These are phyloP conservation scores for Myxozyma neglecta DNA, from an alignment of 805 yeast genomes.

Conservation along the genomic window DNA sequence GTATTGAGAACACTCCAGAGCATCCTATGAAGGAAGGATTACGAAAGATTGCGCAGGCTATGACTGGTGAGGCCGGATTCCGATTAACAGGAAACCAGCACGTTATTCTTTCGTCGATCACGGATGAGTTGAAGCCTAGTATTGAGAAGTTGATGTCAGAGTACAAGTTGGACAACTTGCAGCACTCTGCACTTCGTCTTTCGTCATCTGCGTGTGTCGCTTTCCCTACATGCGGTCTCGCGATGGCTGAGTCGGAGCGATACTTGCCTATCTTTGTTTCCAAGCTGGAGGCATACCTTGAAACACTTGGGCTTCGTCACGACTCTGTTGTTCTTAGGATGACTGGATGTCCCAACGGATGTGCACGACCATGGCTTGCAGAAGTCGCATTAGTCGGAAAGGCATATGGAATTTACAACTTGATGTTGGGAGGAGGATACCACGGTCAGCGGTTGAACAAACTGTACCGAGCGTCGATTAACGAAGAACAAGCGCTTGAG, in stretches of 20 bases:
- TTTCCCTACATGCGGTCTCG: constrained; percentile 97
- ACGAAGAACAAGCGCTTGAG: constrained; percentile 81
- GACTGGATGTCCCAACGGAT: constrained; percentile 99
- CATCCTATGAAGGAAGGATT: constrained; percentile 88
- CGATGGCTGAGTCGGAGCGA: constrained; percentile 98
- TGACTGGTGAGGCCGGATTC: constrained; percentile 77
- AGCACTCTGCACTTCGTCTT: constrained; percentile 78
- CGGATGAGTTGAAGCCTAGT: constrained; percentile 62
- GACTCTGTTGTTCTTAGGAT: constrained; percentile 95
- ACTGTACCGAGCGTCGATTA: constrained; percentile 80
- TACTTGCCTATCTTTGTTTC: constrained; percentile 78
- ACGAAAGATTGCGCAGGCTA: constrained; percentile 68
- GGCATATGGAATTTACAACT: constrained; percentile 88
- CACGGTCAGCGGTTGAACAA: constrained; percentile 91
- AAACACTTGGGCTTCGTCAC: constrained; percentile 89
- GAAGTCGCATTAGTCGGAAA: constrained; percentile 95
- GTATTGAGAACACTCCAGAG: constrained; percentile 90
- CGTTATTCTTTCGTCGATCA: constrained; percentile 69
- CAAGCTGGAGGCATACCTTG: constrained; percentile 81
- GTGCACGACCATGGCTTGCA: constrained; percentile 98
- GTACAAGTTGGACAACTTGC: constrained; percentile 80
- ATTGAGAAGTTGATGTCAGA: constrained; percentile 65
- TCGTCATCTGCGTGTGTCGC: constrained; percentile 97
- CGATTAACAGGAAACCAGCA: constrained; percentile 97
- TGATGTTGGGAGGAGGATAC: constrained; percentile 94